phyloP scores from a whole-genome alignment of 768 basidiomycete species.

The Tephrocybe sp. region DNA sequence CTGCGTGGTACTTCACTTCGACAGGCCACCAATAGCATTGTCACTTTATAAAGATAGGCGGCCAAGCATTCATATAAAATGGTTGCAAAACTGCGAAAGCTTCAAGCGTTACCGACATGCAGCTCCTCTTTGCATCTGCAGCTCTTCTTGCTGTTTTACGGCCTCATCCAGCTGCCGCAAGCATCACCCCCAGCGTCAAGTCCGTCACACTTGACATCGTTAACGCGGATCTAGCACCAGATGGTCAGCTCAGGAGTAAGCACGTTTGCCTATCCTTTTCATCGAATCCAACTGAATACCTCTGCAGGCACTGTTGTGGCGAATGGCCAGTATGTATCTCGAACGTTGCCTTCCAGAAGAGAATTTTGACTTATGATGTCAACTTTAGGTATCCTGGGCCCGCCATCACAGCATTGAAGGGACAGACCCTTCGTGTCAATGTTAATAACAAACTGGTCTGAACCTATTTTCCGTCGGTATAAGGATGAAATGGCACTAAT shows the following conservation, averaged over 20 bases:
- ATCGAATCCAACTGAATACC: background rate
- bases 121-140: constrained; percentile 17
- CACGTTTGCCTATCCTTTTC: background rate
- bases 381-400: constrained; percentile 40
- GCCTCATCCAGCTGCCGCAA: constrained; percentile 12
- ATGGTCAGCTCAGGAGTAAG: constrained; percentile 34
- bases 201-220: constrained; percentile 32
- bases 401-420: constrained; percentile 39
- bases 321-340: constrained; percentile 19
- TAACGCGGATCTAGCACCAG: constrained; percentile 40
- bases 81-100: background rate
- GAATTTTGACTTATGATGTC: background rate
- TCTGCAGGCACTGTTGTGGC: constrained; percentile 19
- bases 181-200: constrained; percentile 9
- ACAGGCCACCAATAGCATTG: constrained; percentile 1
- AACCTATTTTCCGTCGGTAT: background rate
- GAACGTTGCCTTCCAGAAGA: background rate
- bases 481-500: background rate
- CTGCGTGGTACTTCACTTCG: constrained; percentile 1
- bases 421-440: constrained; percentile 38
- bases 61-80: constrained; percentile 10
- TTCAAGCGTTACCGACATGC: constrained; percentile 18
- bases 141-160: constrained; percentile 17
- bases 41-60: background rate
- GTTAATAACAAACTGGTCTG: constrained; percentile 41